Evolutionary conservation across 179 eudicot species (phyloP).

Genomic region (Carnegiea gigantea): DNA sequence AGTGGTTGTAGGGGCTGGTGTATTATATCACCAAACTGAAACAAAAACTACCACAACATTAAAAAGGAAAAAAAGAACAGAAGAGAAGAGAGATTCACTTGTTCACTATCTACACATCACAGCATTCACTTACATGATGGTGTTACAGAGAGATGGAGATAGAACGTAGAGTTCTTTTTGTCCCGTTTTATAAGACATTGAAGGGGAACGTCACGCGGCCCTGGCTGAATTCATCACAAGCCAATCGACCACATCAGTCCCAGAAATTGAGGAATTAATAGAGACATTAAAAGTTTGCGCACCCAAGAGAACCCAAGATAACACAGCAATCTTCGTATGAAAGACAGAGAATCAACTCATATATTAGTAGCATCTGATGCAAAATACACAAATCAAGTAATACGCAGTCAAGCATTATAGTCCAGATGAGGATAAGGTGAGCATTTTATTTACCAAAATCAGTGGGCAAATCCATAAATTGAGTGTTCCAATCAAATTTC

Average conservation of each 20-base stretch:
- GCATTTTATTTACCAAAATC: not conserved
- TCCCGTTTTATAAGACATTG: conserved; percentile 89
- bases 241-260: conserved; percentile 4
- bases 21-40: not conserved
- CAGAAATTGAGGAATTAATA: not conserved
- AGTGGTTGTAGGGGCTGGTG: too few species aligned
- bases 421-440: not conserved
- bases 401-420: not conserved
- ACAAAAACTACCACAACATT: not conserved
- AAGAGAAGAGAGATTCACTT: not conserved
- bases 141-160: conserved; percentile 76
- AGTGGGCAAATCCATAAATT: not conserved
- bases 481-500: not conserved
- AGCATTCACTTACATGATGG: conserved; percentile 57
- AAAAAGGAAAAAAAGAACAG: not conserved
- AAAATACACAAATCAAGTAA: not conserved
- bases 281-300: not conserved
- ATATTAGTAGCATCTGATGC: not conserved
- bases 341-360: not conserved
- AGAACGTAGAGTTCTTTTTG: conserved; percentile 79
- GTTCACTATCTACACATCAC: not conserved
- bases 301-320: not conserved
- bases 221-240: conserved; percentile 59
- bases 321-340: not conserved
- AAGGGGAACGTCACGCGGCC: conserved; percentile 75